phyloP scores from a whole-genome alignment of 1,284 basidiomycete species.

The Garcileccinum viscosum region DNA sequence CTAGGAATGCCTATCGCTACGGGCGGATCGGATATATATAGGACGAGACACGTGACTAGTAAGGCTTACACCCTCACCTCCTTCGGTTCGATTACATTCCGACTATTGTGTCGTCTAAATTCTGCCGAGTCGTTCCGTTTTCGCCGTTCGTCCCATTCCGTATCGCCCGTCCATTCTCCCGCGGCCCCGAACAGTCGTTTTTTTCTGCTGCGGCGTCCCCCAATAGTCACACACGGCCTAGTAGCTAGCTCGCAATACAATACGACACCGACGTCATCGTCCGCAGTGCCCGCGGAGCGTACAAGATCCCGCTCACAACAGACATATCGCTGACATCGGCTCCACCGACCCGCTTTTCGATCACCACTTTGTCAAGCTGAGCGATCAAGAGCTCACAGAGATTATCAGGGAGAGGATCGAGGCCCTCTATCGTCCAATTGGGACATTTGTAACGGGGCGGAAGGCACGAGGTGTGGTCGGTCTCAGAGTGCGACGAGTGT shows the following conservation, averaged over 20 bases:
- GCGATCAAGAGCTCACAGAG: slow-evolving; percentile 50
- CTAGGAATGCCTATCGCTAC: too few relatives aligned
- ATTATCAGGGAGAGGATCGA: slow-evolving; percentile 55
- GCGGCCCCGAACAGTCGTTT: too few relatives aligned
- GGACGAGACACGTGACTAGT: too few relatives aligned
- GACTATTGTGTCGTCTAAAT: too few relatives aligned
- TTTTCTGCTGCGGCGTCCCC: neutral
- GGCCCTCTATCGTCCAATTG: slow-evolving; percentile 65
- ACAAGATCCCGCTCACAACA: slow-evolving; percentile 57
- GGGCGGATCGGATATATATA: too few relatives aligned
- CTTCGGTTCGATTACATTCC: too few relatives aligned
- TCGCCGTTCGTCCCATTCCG: too few relatives aligned
- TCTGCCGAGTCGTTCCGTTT: too few relatives aligned
- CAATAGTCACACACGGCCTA: slow-evolving; percentile 27
- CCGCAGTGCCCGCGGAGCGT: slow-evolving; percentile 56
- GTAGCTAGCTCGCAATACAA: slow-evolving; percentile 63
- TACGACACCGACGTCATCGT: slow-evolving; percentile 63
- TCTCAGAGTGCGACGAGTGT: slow-evolving; percentile 66
- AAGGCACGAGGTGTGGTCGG: slow-evolving; percentile 53
- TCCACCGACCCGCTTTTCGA: slow-evolving; percentile 49
- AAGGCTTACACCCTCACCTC: too few relatives aligned
- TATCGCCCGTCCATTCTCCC: too few relatives aligned
- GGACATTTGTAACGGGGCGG: slow-evolving; percentile 60
- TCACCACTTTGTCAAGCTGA: slow-evolving; percentile 46
- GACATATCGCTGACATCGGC: slow-evolving; percentile 52